Percentiles rank a stretch among this genome's conserved stretches.
Evolutionary conservation across 2,329 filamentous ascomycete genomes (phyloP).

Genomic region (Fusarium sp.): DNA sequence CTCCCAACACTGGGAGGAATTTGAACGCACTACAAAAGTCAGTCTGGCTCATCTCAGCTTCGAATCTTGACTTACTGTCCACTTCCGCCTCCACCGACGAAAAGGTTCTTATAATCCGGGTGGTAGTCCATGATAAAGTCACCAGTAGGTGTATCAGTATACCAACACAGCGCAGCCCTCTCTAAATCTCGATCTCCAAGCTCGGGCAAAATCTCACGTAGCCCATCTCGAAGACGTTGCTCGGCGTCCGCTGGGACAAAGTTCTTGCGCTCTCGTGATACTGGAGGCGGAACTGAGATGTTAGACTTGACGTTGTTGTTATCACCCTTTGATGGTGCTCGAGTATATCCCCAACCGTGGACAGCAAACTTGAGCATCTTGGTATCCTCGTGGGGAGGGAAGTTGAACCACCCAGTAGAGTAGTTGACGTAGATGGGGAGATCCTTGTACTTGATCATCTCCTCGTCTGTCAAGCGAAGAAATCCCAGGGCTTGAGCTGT

Average conservation of each 20-base stretch:
- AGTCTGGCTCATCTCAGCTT: too few relatives aligned
- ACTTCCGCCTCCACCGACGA: constrained; percentile 33
- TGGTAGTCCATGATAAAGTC: constrained; percentile 43
- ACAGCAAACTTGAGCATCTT: constrained; percentile 37
- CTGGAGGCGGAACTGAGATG: constrained; percentile 16
- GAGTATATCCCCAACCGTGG: constrained; percentile 38
- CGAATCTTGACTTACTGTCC: constrained; percentile 20
- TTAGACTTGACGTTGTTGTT: neutral
- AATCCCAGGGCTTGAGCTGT: constrained; percentile 34
- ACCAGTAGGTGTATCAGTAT: constrained; percentile 36
- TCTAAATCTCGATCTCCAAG: constrained; percentile 25
- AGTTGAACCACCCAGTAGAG: constrained; percentile 40
- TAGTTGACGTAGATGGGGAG: constrained; percentile 39
- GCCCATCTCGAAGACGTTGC: constrained; percentile 16
- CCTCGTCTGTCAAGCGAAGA: constrained; percentile 24
- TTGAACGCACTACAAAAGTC: constrained; percentile 23
- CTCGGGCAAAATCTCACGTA: constrained; percentile 35
- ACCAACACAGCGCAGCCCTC: constrained; percentile 31
- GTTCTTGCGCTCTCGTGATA: constrained; percentile 18
- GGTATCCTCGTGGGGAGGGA: constrained; percentile 34
- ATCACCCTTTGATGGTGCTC: neutral
- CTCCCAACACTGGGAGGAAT: constrained; percentile 33
- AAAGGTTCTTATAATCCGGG: constrained; percentile 35
- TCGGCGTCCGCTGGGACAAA: constrained; percentile 32
- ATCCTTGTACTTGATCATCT: constrained; percentile 25